Conservation (phyloP, 2,329 filamentous ascomycete genomes). For the Neurospora sp. region DNA sequence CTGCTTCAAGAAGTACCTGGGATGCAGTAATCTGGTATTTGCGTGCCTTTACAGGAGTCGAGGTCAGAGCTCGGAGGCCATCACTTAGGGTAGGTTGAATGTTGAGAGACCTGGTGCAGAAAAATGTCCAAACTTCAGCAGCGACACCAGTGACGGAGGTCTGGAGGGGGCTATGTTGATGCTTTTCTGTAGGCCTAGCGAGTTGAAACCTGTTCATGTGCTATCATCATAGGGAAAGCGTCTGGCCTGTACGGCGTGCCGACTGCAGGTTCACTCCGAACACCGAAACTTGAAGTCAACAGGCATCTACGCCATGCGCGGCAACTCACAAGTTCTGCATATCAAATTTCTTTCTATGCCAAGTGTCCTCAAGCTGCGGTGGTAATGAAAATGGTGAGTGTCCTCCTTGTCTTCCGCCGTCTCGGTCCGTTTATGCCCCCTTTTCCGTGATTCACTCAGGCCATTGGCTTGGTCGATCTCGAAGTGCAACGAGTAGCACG, state of each 20-base stretch:
- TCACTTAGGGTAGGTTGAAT: background rate
- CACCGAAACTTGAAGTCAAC: background rate
- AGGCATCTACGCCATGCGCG: background rate
- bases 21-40: background rate
- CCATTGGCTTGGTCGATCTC: background rate
- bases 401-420: background rate
- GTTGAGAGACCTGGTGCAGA: background rate
- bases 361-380: rapidly evolving
- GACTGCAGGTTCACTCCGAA: background rate
- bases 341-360: background rate
- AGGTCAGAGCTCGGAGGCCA: background rate
- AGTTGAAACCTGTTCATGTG: background rate
- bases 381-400: background rate
- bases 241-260: background rate
- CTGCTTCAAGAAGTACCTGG: background rate
- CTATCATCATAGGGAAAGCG: background rate
- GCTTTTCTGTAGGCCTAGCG: background rate
- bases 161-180: background rate
- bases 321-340: no score
- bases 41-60: background rate
- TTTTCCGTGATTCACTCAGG: background rate
- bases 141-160: background rate
- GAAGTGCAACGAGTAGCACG: background rate
- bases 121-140: background rate
- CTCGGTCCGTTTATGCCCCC: background rate